Evolutionary conservation across 2,329 filamentous ascomycete species (phyloP).

Genomic region (Aspergillus vadensis): DNA sequence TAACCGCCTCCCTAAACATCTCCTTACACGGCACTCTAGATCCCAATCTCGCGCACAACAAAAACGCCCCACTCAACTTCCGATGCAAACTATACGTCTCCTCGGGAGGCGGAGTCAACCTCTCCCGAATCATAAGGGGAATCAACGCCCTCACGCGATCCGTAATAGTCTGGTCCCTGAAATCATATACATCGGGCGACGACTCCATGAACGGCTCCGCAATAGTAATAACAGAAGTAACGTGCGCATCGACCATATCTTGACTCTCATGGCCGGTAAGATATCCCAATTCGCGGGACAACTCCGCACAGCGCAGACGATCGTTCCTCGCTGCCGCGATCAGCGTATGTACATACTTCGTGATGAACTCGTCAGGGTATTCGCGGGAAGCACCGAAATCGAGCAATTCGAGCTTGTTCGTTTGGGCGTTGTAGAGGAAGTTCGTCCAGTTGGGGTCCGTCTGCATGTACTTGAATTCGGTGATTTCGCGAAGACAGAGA

Average conservation of each 20-base stretch:
- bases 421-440: conserved; percentile 80
- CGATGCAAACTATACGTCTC: conserved; percentile 96
- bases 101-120: conserved; percentile 87
- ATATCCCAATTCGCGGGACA: conserved; percentile 81
- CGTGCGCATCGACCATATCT: conserved; percentile 85
- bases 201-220: conserved; percentile 82
- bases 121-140: conserved; percentile 87
- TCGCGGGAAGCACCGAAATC: conserved; percentile 94
- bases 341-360: conserved; percentile 76
- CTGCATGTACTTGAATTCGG: conserved; percentile 97
- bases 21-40: conserved; percentile 79
- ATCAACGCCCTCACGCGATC: conserved; percentile 87
- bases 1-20: conserved; percentile 61
- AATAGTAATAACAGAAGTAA: conserved; percentile 83
- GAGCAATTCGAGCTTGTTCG: conserved; percentile 78
- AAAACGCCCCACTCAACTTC: conserved; percentile 91
- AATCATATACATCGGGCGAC: conserved; percentile 86
- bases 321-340: conserved; percentile 76
- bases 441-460: conserved; percentile 99
- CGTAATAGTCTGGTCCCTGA: conserved; percentile 91
- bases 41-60: conserved; percentile 83
- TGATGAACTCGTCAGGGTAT: conserved; percentile 77
- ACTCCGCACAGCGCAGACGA: conserved; percentile 60
- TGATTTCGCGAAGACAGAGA: conserved; percentile 88
- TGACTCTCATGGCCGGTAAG: conserved; percentile 85